Conservation (phyloP, 2,329 filamentous ascomycete genomes). For the Aciculosporium take region DNA sequence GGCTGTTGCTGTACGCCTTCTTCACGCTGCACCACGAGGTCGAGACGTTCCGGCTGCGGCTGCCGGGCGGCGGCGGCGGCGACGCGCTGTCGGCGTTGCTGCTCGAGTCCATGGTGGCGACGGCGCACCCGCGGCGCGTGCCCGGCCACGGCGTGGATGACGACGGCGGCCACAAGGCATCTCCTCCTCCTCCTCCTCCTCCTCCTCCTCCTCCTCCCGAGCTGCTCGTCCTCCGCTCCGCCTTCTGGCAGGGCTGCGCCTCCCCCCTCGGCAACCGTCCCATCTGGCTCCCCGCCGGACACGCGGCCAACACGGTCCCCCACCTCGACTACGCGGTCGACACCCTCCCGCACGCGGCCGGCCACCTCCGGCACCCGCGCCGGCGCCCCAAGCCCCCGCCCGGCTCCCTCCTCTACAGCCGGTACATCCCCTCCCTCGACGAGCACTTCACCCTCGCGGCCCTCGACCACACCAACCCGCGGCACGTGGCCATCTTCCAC, state of each 20-base stretch:
- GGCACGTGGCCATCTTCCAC: slow-evolving; percentile 56
- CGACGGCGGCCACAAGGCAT: slow-evolving; percentile 14
- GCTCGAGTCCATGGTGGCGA: slow-evolving; percentile 20
- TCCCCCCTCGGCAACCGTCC: slow-evolving; percentile 49
- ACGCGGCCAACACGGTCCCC: slow-evolving; percentile 17
- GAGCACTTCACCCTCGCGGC: slow-evolving; percentile 61
- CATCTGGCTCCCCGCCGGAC: slow-evolving; percentile 38
- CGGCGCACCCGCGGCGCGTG: slow-evolving; percentile 26
- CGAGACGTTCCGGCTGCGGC: background rate
- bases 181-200: too few relatives aligned
- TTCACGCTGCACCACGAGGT: slow-evolving; percentile 1
- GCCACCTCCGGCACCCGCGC: slow-evolving; percentile 44
- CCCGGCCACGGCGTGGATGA: slow-evolving; percentile 8
- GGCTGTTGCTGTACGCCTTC: slow-evolving; percentile 3
- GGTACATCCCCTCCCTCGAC: slow-evolving; percentile 57
- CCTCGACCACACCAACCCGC: slow-evolving; percentile 45
- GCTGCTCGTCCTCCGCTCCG: slow-evolving; percentile 29
- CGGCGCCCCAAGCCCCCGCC: slow-evolving; percentile 53
- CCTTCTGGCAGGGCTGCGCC: slow-evolving; percentile 54
- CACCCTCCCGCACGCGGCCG: slow-evolving; percentile 17
- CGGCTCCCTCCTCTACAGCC: slow-evolving; percentile 56
- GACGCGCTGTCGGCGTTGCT: slow-evolving; percentile 5
- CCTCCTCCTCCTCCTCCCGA: too few relatives aligned
- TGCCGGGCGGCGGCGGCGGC: background rate
- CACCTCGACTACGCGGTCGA: slow-evolving; percentile 23